A percentile compares a stretch with the other conserved stretches of the same genome.
phyloP scores from a whole-genome alignment of 1,284 basidiomycete species.

The Ceratobasidium papillatum region DNA sequence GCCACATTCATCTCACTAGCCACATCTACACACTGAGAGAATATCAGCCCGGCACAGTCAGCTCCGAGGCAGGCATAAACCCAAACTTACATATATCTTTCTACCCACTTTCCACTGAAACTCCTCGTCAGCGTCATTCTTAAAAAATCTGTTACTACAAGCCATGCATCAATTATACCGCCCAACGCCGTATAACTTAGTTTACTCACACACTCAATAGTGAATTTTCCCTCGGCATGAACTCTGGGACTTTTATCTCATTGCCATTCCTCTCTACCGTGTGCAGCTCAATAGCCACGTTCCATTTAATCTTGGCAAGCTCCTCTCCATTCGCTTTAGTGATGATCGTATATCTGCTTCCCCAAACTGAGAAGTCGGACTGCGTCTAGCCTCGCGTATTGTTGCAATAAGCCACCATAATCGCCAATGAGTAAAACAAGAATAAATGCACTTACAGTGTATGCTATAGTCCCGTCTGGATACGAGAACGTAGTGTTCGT shows the following conservation, averaged over 20 bases:
- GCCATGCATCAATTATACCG: no score
- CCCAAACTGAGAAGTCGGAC: no score
- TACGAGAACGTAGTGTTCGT: not conserved
- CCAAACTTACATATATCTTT: slow-evolving; percentile 9
- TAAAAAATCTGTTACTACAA: slow-evolving; percentile 13
- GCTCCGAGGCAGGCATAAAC: not conserved
- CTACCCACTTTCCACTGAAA: slow-evolving; percentile 6
- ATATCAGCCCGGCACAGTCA: not conserved
- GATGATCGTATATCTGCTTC: no score
- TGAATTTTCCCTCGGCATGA: not conserved
- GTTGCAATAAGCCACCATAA: no score
- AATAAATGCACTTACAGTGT: not conserved
- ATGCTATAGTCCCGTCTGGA: not conserved
- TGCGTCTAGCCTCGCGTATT: no score
- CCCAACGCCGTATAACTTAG: no score
- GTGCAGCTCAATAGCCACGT: not conserved
- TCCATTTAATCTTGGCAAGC: not conserved
- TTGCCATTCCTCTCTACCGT: not conserved
- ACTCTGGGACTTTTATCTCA: not conserved
- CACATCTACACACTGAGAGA: not conserved
- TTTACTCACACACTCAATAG: no score
- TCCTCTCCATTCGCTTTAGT: not conserved
- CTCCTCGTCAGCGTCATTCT: not conserved
- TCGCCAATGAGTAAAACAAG: no score
- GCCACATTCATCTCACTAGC: not conserved